A percentile compares a stretch with the other conserved stretches of the same genome.
Evolutionary conservation across 2,329 filamentous ascomycete species (phyloP).

Genomic region (Beauveria brongniartii): DNA sequence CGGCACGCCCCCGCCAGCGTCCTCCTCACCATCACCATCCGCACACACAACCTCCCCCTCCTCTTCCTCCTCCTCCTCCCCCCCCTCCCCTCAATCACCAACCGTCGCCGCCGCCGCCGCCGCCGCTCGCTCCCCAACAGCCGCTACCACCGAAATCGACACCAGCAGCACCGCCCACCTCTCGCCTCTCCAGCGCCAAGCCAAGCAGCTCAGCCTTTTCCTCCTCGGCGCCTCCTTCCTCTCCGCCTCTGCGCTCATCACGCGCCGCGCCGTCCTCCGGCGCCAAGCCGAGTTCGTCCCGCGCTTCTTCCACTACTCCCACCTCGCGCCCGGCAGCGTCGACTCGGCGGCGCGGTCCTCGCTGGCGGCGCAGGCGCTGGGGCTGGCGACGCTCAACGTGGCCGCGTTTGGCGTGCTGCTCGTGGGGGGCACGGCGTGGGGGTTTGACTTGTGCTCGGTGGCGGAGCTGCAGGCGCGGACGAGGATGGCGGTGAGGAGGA

Average conservation of each 20-base stretch:
- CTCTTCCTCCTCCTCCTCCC: neutral
- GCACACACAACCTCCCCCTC: neutral
- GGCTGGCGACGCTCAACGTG: constrained; percentile 81
- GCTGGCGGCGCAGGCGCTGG: constrained; percentile 76
- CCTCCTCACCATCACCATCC: constrained; percentile 4
- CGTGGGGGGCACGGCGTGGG: constrained; percentile 66
- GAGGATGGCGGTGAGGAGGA: constrained; percentile 32
- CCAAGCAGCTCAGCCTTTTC: constrained; percentile 61
- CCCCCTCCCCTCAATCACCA: neutral
- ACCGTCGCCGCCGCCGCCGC: neutral
- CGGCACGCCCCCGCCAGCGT: constrained; percentile 11
- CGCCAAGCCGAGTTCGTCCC: constrained; percentile 56
- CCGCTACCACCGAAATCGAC: constrained; percentile 12
- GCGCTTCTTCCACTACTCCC: constrained; percentile 58
- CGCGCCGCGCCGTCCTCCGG: constrained; percentile 59
- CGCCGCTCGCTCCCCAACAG: constrained; percentile 11
- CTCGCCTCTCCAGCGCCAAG: constrained; percentile 38
- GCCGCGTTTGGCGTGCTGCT: constrained; percentile 65
- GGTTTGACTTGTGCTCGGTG: constrained; percentile 64
- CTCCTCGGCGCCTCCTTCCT: constrained; percentile 70
- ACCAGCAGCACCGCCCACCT: constrained; percentile 14
- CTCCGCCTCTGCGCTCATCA: constrained; percentile 60
- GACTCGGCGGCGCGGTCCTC: constrained; percentile 31
- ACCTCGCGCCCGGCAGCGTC: constrained; percentile 27
- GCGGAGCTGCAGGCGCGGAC: constrained; percentile 53